Evolutionary conservation across 179 eudicot species (phyloP), one percentile per base, ranked within the genome.

Genomic region (Beta corolliflora): DNA sequence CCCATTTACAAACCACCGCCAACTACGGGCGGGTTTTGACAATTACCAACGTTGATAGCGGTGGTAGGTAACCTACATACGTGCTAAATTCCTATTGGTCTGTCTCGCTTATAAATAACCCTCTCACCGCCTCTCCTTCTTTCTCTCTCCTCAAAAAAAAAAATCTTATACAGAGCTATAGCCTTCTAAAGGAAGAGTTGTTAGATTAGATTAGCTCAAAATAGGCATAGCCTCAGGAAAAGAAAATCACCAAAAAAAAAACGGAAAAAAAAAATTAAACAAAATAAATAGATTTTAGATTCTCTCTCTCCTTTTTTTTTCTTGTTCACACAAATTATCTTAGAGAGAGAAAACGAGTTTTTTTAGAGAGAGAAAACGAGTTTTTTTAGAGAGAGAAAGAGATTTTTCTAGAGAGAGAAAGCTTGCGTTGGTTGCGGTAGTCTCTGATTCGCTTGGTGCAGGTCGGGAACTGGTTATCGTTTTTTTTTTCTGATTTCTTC

Each of bases 371-470:
- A 64, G 80, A 67, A 53, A 54, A 15, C 10, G 0, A 12, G 16
- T 29, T 23, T 1, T 14, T 25, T 44, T 46, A 59, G 52, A 44
- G 75, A 53, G 65, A 52, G 73, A 75, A 44, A 46, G 36, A 52
- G 50, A 23, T 36, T 48, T 48, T 25, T 68, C 68, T 56, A 81
- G 70, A 73, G 81, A 71, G 85, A 78, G 61, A 50, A 45, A 72
- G 44, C 19, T 31, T 64, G 52, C 19, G 25, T 19, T 29, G 54
- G 29, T 80, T 77, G 68, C 86, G 80, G 81, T 69, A 88, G 87
- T 69, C 88, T 91, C 97, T 85, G 78, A 89, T 89, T 93, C 97
- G 97, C 97, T 93, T 93, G 97, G 97, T 93, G 97, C 97, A 93
- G 97, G 93, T 93, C 97, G 97, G 97, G 97, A 92, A 89, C 90